These are phyloP conservation scores for Cytospora leucostoma DNA, from an alignment of 2,329 filamentous ascomycete genomes.

Conservation along the genomic window DNA sequence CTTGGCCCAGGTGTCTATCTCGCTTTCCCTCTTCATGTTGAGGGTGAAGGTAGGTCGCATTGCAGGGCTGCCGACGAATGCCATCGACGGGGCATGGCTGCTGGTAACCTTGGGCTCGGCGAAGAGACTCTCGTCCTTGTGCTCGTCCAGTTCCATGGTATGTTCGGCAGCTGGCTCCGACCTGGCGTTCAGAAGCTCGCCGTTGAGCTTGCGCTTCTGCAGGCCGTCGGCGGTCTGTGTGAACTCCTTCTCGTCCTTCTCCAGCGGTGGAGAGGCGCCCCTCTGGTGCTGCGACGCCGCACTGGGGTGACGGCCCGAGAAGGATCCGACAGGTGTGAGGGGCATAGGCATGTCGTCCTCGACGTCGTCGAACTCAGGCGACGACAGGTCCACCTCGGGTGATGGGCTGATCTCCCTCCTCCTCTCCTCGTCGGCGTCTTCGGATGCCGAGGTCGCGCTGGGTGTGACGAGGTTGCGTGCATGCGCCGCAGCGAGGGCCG, in stretches of 20 bases:
- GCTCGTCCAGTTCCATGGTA: conserved; percentile 44
- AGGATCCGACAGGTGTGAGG: conserved; percentile 63
- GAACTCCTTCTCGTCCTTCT: conserved; percentile 95
- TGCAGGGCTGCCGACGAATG: conserved; percentile 56
- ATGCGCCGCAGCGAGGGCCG: conserved; percentile 50
- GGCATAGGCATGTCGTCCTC: conserved; percentile 63
- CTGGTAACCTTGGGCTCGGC: conserved; percentile 41
- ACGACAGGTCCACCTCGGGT: conserved; percentile 89
- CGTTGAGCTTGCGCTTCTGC: conserved; percentile 63
- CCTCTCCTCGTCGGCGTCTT: conserved; percentile 67
- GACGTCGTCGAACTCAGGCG: conserved; percentile 78
- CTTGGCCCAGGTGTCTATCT: conserved; percentile 48
- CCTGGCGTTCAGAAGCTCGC: conserved; percentile 40
- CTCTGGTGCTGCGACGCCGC: conserved; percentile 60
- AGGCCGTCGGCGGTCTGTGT: conserved; percentile 91
- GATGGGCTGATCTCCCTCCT: conserved; percentile 79
- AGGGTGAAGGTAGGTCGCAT: conserved; percentile 52
- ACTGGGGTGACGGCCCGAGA: conserved; percentile 50
- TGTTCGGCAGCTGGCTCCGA: conserved; percentile 39
- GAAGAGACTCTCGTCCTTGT: conserved; percentile 56
- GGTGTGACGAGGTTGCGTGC: conserved; percentile 74
- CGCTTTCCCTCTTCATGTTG: conserved; percentile 44
- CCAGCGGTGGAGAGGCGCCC: conserved; percentile 82
- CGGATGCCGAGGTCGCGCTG: conserved; percentile 64
- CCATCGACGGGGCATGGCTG: conserved; percentile 38